A percentile compares a stretch with the other conserved stretches of the same genome.
Evolutionary conservation across 2,329 filamentous ascomycete species (phyloP).

Genomic region (Leptographium wingfieldii): DNA sequence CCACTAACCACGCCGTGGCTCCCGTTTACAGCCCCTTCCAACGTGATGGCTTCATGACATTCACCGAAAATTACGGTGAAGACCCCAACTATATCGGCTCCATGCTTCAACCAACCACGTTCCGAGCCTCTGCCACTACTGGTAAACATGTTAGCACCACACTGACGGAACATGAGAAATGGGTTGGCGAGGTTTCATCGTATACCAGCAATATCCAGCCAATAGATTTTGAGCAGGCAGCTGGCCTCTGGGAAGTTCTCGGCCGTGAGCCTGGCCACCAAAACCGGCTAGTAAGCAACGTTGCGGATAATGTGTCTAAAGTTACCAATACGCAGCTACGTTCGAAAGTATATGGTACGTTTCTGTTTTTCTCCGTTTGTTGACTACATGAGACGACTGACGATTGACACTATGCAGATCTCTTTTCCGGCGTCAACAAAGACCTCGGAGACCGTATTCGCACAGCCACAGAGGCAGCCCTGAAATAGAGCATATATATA

Average conservation of each 20-base stretch:
- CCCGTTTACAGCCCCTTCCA: neutral
- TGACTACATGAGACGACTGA: neutral
- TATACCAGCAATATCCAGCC: neutral
- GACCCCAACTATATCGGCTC: neutral
- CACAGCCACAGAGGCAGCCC: neutral
- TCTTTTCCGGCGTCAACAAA: neutral
- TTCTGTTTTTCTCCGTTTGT: neutral
- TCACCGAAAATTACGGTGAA: neutral
- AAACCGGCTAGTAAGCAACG: neutral
- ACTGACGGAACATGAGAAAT: neutral
- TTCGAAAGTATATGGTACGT: neutral
- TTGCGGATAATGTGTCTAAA: neutral
- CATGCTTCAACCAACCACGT: neutral
- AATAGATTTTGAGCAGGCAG: neutral
- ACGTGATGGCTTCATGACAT: neutral
- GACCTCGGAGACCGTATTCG: neutral
- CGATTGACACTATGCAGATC: neutral
- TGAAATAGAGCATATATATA: neutral
- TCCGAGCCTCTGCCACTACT: neutral
- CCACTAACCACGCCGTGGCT: neutral
- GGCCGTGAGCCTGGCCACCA: neutral
- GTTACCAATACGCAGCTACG: neutral
- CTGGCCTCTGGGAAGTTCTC: neutral
- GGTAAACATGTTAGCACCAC: neutral
- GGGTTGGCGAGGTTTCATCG: neutral